Base-by-base conservation (phyloP, 2,329 filamentous ascomycete genomes). In the Lachnellula suecica region DNA sequence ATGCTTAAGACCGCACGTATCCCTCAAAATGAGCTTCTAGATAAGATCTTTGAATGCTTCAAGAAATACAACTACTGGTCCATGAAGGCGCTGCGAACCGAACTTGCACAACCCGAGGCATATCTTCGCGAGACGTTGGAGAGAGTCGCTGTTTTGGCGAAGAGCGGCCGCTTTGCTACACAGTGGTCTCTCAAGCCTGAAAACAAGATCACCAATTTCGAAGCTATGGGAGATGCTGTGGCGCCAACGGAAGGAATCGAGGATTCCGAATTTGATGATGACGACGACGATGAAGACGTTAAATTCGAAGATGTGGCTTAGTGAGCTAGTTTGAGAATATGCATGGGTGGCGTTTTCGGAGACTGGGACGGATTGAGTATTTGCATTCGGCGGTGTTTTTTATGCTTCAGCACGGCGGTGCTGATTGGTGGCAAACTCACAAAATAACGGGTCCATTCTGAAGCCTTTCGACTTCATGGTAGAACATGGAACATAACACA, bases 1-100 rank as follows among this genome's bases (percentile, higher is more conserved):
- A 86, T 89, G 63, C 86, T 90, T 72, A 97, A 97, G 76, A 87
- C 89, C 24, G 88, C 90, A 29, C 92, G 94, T 72, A 92, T 97
- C 72, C 86, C 91, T 41, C 85, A 92, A 70, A 87, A 91, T 76
- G 88, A 94, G 65, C 84, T 99, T 57, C 74, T 96, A 72, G 92
- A 97, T 72, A 81, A 83, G 59, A 85, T 99, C 56, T 91, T 93
- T 75, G 74, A 81, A 44, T 88, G 86, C 67, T 99, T 97, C 83
- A 83, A 86, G 51, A 77, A 88, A 64, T 96, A 88, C 77, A 85
- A 87, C 63, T 97, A 94, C 72, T 99, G 93, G 92, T 85, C 88
- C n/a, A 89, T 97, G 78, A 92, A 90, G 66, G 83, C 88, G 4
- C 81, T 99, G 61, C 90, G 91, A 58, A 79, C 84, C 46, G 76